Evolutionary conservation across 2,329 filamentous ascomycete genomes (phyloP), one percentile per base, ranked within the genome.

Genomic region (Proliferodiscus dingleyae): DNA sequence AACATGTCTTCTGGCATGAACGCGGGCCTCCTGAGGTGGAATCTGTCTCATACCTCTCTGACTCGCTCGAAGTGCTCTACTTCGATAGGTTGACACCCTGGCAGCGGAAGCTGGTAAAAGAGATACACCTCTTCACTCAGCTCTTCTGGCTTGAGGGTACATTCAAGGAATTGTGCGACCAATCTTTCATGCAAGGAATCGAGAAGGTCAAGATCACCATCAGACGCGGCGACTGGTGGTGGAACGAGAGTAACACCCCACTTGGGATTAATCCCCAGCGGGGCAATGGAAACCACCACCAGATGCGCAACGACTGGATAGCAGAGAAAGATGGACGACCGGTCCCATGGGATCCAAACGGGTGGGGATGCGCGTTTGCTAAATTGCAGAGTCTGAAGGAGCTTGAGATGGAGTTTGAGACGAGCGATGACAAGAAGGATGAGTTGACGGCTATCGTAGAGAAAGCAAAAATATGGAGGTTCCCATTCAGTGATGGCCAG

Each of bases 171-270:
- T 22, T 55, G 2, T 51, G 50, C 19, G 8, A 13, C 1, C 15
- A 50, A 11, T 3, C 11, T 1, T 50, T 46, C 26, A 46, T 57
- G 46, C 41, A 49, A 10, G 37, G 44, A 1, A 34, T 61, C 5
- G 45, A 56, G 21, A 46, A 37, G 19, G 24, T 59, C 3, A 59
- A 51, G 28, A 52, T 61, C 23, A 56, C 56, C 7, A 51, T 61
- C 16, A 26, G 56, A 16, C 44, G 55, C 15, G 46, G 53, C 2
- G 57, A 60, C 41, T 61, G 56, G 59, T 59, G 53, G 56, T 53
- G 45, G 28, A 55, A 56, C 38, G 55, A 58, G 26, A 28, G 23
- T 2, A 57, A 52, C 45, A 28, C 32, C 10, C 19, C 47, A 1
- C 24, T 60, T 8, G 40, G 18, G 3, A 59, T 60, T 13, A 53